Evolutionary conservation across 768 basidiomycete species (phyloP), one percentile per base, ranked within the genome.

Genomic region (Podaxis sp.): DNA sequence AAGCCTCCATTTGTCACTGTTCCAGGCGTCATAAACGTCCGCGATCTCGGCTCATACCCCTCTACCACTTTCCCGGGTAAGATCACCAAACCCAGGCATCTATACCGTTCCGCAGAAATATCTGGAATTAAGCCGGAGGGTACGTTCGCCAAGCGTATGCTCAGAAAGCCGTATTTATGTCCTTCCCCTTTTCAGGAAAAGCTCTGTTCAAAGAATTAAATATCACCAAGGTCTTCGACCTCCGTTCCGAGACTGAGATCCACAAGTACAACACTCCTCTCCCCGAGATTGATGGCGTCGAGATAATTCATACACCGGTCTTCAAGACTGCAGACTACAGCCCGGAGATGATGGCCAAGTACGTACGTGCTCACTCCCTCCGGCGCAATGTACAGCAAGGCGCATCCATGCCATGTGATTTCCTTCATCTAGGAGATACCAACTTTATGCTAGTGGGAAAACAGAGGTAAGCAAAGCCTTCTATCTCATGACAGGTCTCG

Each of bases 291-390:
- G 82, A 85, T 27, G 88, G 85, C 5, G 79, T 92, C 24, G 79
- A 84, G 40, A 72, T 91, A 57, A 51, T 85, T 15, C 86, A 82
- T 59, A 75, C 77, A 13, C 90, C 91, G 0, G 88, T 93, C n/a
- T 85, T 85, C 65, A 76, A 81, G 67, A 85, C 76, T 51, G 87
- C 87, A 70, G 91, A 93, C 70, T 93, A 93, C 72, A 91, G 90
- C 70, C 91, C 91, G 22, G 88, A 92, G 73, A 85, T 81, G 75
- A 89, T 93, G 85, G 88, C 91, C 68, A 89, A 84, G 91, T 92
- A 76, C 76, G 90, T 86, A 75, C 78, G 78, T 80, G 76, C 68
- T 66, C 53, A 61, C 47, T 40, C 53, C 47, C 57, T 60, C 52
- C 61, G 61, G 55, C 63, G 25, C 65, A 63, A 63, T 56, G 56